Evolutionary conservation across 2,329 filamentous ascomycete genomes (phyloP).

Genomic region (Botryotinia convoluta): DNA sequence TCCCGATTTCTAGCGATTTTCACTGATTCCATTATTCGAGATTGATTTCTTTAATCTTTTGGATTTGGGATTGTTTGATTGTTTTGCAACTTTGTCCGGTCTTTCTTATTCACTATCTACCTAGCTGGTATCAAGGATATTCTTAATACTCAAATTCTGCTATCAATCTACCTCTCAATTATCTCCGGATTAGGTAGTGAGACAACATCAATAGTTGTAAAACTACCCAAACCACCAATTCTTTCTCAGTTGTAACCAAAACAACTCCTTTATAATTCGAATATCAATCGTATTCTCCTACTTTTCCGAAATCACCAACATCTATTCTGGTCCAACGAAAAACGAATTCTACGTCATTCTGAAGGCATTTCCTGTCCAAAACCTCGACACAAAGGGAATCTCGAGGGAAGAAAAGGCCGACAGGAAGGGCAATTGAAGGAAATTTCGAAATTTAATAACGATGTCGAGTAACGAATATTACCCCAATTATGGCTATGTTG

Average conservation of each 20-base stretch:
- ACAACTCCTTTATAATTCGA: not conserved
- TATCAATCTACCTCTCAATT: not conserved
- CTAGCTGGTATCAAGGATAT: not conserved
- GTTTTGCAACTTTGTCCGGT: not conserved
- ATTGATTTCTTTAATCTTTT: not conserved
- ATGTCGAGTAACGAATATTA: constrained; percentile 23
- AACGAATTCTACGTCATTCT: not conserved
- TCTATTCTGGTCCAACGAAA: not conserved
- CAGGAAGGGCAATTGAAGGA: constrained; percentile 14
- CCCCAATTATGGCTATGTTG: constrained; percentile 52
- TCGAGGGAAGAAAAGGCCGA: not conserved
- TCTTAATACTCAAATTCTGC: not conserved
- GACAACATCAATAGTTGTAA: not conserved
- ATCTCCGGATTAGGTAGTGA: constrained; percentile 1
- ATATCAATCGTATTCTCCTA: not conserved
- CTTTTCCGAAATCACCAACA: not conserved
- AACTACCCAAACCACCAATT: not conserved
- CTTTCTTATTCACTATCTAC: not conserved
- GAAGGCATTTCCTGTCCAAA: not conserved
- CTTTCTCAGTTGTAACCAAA: not conserved
- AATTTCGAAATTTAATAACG: not conserved
- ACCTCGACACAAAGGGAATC: not conserved
- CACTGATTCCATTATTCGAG: not conserved
- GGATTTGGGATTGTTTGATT: constrained; percentile 1
- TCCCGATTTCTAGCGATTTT: not conserved